Base-by-base conservation (phyloP, 1,284 basidiomycete species). In the Naganishia cerealis region DNA sequence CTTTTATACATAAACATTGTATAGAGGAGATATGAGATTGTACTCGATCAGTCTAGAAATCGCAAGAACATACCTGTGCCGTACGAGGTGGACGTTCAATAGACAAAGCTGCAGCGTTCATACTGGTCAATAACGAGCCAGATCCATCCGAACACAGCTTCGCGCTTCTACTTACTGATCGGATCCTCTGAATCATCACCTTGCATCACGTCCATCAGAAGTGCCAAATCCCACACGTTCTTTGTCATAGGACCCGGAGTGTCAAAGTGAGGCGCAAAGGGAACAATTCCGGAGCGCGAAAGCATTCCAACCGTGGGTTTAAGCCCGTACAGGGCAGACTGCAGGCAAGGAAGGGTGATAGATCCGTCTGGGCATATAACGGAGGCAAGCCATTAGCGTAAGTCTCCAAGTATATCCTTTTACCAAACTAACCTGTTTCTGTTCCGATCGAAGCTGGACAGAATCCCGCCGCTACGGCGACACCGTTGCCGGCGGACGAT, bases 401-500 rank as follows among this genome's bases (percentile, higher is more conserved):
- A 16, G 16, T 46, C 16, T 18, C 13, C 16, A 18, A 7, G 16
- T 46, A 18, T 18, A 18, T 15, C 16, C 6, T 46, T 18, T 16
- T n/a, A 18, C 18, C 8, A 29, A 36, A 29, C 48, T 50, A 21
- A 67, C 66, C 66, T 62, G 66, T 67, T 55, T 67, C 66, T n/a
- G 66, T 67, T 21, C 66, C 66, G 24, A 67, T 50, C 3, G 66
- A 67, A 24, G 66, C 66, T n/a, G 66, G 66, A 52, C 66, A 67
- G 57, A 67, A 67, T 50, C 66, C 66, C 21, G 66, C 66, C 10
- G 66, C 66, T 4, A 67, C 66, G 10, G 66, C 57, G 3, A 67
- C 66, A 9, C 66, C 66, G 26, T 67, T 67, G 4, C 66, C 66
- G 26, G 55, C 63, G 21, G 71, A 72, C 46, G 69, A 70, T 10